Evolutionary conservation across 306 rosid genomes (phyloP).

Genomic region (Trifolium repens): DNA sequence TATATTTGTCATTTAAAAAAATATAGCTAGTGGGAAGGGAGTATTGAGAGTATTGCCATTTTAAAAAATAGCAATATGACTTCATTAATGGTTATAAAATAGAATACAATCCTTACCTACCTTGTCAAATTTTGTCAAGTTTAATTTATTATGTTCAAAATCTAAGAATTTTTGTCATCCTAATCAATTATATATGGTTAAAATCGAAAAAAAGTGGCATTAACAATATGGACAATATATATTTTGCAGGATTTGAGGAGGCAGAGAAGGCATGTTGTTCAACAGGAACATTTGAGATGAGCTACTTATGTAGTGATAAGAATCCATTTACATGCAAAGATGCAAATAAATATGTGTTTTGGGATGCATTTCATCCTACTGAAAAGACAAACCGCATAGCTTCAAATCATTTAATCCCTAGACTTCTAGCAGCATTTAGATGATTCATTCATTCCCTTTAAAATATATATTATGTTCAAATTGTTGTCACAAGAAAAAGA

Average conservation of each 20-base stretch:
- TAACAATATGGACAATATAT: background rate
- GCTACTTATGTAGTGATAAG: conserved; percentile 47
- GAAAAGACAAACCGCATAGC: conserved; percentile 47
- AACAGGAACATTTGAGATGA: conserved; percentile 53
- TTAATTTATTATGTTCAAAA: too few species aligned
- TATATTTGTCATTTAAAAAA: too few species aligned
- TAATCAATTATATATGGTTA: too few species aligned
- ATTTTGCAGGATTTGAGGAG: conserved; percentile 2
- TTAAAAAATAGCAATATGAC: too few species aligned
- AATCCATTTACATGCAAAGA: conserved; percentile 48
- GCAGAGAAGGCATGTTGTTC: conserved; percentile 44
- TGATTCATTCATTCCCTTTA: background rate
- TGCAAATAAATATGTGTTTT: conserved; percentile 49
- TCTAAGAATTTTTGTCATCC: too few species aligned
- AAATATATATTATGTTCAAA: background rate
- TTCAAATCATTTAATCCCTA: conserved; percentile 33
- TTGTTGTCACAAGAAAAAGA: background rate
- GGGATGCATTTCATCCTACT: conserved; percentile 56
- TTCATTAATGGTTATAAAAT: too few species aligned
- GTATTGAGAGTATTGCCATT: too few species aligned
- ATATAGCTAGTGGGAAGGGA: too few species aligned
- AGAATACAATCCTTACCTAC: too few species aligned
- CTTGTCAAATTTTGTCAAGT: too few species aligned
- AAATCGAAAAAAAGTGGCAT: too few species aligned
- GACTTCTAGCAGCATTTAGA: conserved; percentile 30